These are phyloP conservation scores for Hypoxylon crocopeplum DNA, from an alignment of 495 filamentous ascomycete species.

Conservation along the genomic window DNA sequence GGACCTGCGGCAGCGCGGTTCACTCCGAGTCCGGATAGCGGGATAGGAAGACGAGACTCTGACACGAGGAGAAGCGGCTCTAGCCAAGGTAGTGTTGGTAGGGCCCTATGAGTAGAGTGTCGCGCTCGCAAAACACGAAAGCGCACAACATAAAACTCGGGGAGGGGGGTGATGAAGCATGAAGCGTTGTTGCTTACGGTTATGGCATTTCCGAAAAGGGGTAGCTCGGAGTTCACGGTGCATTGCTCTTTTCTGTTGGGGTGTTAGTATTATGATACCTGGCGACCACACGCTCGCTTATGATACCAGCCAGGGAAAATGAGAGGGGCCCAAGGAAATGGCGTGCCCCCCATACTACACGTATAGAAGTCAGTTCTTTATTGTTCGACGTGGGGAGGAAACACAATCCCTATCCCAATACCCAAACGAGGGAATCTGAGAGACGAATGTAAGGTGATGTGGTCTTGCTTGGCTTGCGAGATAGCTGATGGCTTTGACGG, in stretches of 20 bases:
- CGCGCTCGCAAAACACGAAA: neutral
- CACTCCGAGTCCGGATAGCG: slow-evolving; percentile 35
- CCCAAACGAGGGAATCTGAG: slow-evolving; percentile 14
- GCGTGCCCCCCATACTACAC: neutral
- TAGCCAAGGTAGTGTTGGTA: slow-evolving; percentile 47
- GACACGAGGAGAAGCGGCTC: slow-evolving; percentile 26
- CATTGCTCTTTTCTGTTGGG: slow-evolving; percentile 3
- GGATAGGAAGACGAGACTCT: slow-evolving; percentile 15
- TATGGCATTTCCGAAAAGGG: neutral
- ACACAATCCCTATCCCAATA: slow-evolving; percentile 13
- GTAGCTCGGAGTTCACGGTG: no score
- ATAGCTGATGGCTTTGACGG: neutral
- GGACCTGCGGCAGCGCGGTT: slow-evolving; percentile 45
- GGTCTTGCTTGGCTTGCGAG: neutral
- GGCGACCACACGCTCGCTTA: slow-evolving; percentile 27
- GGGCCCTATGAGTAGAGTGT: slow-evolving; percentile 44
- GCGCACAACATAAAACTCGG: no score
- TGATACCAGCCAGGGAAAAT: slow-evolving; percentile 17
- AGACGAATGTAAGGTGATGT: slow-evolving; percentile 1
- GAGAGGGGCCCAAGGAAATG: neutral
- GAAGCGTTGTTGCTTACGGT: no score
- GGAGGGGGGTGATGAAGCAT: no score
- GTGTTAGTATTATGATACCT: slow-evolving; percentile 21
- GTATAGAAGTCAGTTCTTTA: slow-evolving; percentile 8
- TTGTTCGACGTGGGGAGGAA: slow-evolving; percentile 3